Base-by-base conservation (phyloP, 2,329 filamentous ascomycete species). In the Alternaria postmessia region DNA sequence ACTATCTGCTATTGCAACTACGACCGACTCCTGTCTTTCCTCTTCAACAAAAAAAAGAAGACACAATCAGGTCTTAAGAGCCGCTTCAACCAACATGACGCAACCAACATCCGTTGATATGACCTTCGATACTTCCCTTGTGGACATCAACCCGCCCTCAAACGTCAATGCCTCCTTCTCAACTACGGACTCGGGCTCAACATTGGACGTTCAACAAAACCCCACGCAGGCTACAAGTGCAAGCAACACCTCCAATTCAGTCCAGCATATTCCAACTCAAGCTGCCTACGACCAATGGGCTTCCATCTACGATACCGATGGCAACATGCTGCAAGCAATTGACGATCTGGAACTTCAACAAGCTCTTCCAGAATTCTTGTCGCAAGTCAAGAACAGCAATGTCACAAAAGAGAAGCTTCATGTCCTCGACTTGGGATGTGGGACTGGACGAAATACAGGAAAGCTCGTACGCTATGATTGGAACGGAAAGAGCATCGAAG, bases 281-380 rank as follows among this genome's bases (percentile, higher is more conserved):
- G 74, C 79, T n/a, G 79, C 84, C 12, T 86, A 86, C 66, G 72
- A 83, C 51, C 78, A 80, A 56, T 86, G 83, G 84, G 80, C 83
- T 7, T 65, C 81, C 60, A 79, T 88, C 43, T 91, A 90, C 77
- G 88, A 91, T 75, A 85, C 81, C 32, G 88, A 91, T 64, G 86
- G 85, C 32, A 91, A 90, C 71, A 88, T 90, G 72, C 81, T 91
- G 1, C 88, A 90, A 77, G 82, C 84, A 1, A 81, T 90, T 18
- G 89, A 91, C 71, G 85, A 86, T 39, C 64, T 83, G 14, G 84
- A 89, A 68, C 82, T 90, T 67, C 70, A 75, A 14, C 68, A 70
- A 1, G 71, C 88, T 0, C 80, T 90, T 0, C 84, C 85, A 0
- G 63, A 72, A 1, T 83, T 87, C 44, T 66, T 88, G 4, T 58